Base-by-base conservation (phyloP, 495 filamentous ascomycete genomes). In the Parmelia sp. region DNA sequence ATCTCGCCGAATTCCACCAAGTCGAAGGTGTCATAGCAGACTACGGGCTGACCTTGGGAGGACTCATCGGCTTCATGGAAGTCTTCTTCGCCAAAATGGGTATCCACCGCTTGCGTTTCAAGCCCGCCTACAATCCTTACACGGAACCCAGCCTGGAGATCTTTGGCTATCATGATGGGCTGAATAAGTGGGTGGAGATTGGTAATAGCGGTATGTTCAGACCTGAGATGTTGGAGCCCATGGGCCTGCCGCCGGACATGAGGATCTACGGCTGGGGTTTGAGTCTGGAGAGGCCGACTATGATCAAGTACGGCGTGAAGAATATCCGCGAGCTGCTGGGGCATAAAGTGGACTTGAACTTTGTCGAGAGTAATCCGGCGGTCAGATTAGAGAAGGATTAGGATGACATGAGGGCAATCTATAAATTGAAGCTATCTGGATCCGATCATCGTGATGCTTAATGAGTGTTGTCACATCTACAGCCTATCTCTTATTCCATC, bases 81-180 rank as follows among this genome's bases (percentile, higher is more conserved):
- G 86, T 91, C 68, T 98, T 98, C 85, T 98, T 97, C 75, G 81
- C 77, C 35, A 96, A 96, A 78, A 96, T 98, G 89, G 93, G 93
- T 64, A 87, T 98, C 60, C 83, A 90, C 61, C 81, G 89, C 65
- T 79, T 97, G 65, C 85, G 88, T 65, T 97, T 95, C 86, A 97
- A 97, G 80, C 92, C 92, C 2, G 92, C 92, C n/a, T 97, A 98
- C 75, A 95, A 97, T 75, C 90, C 91, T 1, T 95, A 98, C 79
- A 97, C 94, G n/a, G 94, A 98, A 75, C 94, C 94, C 14, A 89
- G 85, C 73, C 92, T 97, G 90, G 92, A 97, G 75, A 94, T 97
- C 68, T 97, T 96, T 78, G 89, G 89, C 21, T 95, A 88, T 76
- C 92, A 97, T 77, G 85, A 88, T 64, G 94, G 94, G 12, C 81